These are phyloP conservation scores for Saururus chinensis DNA, from an alignment of 164 flowering plant species.

Conservation along the genomic window DNA sequence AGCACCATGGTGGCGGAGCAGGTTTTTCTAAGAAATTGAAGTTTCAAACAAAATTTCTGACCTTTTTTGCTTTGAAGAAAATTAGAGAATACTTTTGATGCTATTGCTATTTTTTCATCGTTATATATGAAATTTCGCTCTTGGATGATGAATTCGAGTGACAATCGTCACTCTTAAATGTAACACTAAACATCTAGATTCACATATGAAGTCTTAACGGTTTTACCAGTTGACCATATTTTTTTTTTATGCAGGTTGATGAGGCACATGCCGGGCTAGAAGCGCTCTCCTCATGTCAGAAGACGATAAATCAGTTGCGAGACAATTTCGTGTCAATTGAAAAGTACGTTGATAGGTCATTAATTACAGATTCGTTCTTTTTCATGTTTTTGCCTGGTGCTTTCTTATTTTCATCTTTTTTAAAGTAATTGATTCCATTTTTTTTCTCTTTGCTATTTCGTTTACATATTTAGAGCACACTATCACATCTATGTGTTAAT, in stretches of 20 bases:
- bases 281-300: constrained; percentile 70
- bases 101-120: no score
- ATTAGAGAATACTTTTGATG: no score
- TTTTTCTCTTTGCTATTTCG: not conserved
- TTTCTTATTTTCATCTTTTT: not conserved
- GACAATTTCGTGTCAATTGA: constrained; percentile 83
- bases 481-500: not conserved
- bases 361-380: not conserved
- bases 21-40: constrained; percentile 23
- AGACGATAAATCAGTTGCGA: constrained; percentile 59
- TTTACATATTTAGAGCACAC: not conserved
- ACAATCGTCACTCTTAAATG: no score
- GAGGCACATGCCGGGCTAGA: constrained; percentile 81
- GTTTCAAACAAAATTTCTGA: no score
- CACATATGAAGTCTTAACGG: no score
- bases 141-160: no score
- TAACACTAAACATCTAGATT: no score
- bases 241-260: constrained; percentile 56
- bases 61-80: no score
- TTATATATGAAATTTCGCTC: no score
- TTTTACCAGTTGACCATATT: no score
- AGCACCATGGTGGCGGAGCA: constrained; percentile 99
- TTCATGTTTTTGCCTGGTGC: no score
- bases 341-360: constrained; percentile 39
- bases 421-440: not conserved